phyloP scores from a whole-genome alignment of 1,284 basidiomycete genomes.

The Leccinum griseonigrum region DNA sequence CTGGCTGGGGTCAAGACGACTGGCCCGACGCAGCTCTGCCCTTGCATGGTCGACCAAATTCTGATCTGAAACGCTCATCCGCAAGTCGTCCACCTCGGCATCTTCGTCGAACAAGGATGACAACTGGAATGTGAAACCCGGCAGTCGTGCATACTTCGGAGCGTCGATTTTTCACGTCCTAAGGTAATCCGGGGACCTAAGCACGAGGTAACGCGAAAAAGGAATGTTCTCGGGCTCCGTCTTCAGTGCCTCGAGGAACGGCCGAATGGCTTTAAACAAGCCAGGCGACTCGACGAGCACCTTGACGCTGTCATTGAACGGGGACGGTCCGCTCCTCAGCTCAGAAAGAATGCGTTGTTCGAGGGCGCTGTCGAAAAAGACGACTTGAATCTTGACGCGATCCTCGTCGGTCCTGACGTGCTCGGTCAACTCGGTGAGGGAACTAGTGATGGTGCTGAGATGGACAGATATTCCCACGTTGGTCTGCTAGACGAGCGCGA shows the following conservation, averaged over 20 bases:
- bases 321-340: conserved; percentile 23
- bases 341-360: conserved; percentile 46
- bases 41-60: conserved; percentile 37
- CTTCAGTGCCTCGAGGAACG: conserved; percentile 56
- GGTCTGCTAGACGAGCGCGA: conserved; percentile 50
- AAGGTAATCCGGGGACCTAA: conserved; percentile 35
- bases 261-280: conserved; percentile 59
- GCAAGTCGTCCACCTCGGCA: conserved; percentile 15
- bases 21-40: conserved; percentile 39
- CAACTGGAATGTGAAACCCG: conserved; percentile 50
- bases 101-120: conserved; percentile 38
- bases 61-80: conserved; percentile 19
- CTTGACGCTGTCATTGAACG: conserved; percentile 12
- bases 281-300: conserved; percentile 57
- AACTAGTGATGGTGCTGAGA: conserved; percentile 48
- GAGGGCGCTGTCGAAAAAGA: conserved; percentile 51
- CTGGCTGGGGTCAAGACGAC: conserved; percentile 63
- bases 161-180: conserved; percentile 38
- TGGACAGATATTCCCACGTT: conserved; percentile 36
- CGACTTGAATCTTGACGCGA: conserved; percentile 41
- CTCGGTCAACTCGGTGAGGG: conserved; percentile 39
- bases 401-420: conserved; percentile 32
- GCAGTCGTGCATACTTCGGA: conserved; percentile 46
- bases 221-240: conserved; percentile 52
- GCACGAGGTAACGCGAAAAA: conserved; percentile 50